Evolutionary conservation across 768 basidiomycete species (phyloP).

Genomic region (Coprinellus aureogranulatus): DNA sequence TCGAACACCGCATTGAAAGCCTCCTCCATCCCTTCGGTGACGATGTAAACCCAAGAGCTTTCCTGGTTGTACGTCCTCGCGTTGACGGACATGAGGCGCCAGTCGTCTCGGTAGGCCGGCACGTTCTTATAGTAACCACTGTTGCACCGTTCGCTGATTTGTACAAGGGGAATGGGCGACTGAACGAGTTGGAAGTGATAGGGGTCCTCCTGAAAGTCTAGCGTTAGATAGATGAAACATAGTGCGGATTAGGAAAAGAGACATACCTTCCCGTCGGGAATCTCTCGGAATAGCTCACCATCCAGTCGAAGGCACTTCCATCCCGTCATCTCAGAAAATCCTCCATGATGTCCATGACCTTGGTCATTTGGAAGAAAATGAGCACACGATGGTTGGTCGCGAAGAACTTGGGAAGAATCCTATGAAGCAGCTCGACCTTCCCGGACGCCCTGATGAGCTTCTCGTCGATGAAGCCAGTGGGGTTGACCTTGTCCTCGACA

Average conservation of each 20-base stretch:
- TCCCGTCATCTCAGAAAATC: slow-evolving; percentile 85
- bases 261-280: slow-evolving; percentile 74
- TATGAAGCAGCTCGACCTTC: slow-evolving; percentile 88
- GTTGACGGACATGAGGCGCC: slow-evolving; percentile 90
- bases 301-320: slow-evolving; percentile 92
- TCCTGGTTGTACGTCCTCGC: slow-evolving; percentile 93
- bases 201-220: slow-evolving; percentile 78
- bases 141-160: slow-evolving; percentile 75
- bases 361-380: slow-evolving; percentile 99
- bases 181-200: slow-evolving; percentile 90
- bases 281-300: slow-evolving; percentile 86
- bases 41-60: slow-evolving; percentile 91
- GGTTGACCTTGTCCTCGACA: slow-evolving; percentile 92
- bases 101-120: slow-evolving; percentile 70
- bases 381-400: slow-evolving; percentile 88
- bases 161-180: slow-evolving; percentile 83
- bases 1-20: slow-evolving; percentile 74
- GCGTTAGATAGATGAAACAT: no score
- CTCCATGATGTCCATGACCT: slow-evolving; percentile 98
- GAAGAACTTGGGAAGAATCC: slow-evolving; percentile 95
- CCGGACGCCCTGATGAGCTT: slow-evolving; percentile 84
- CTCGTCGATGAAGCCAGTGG: slow-evolving; percentile 76
- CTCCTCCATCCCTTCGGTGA: slow-evolving; percentile 93
- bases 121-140: slow-evolving; percentile 72
- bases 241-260: slow-evolving; percentile 7